Evolutionary conservation across 2,329 filamentous ascomycete species (phyloP), one percentile per base, ranked within the genome.

Genomic region (Metarhizium album): DNA sequence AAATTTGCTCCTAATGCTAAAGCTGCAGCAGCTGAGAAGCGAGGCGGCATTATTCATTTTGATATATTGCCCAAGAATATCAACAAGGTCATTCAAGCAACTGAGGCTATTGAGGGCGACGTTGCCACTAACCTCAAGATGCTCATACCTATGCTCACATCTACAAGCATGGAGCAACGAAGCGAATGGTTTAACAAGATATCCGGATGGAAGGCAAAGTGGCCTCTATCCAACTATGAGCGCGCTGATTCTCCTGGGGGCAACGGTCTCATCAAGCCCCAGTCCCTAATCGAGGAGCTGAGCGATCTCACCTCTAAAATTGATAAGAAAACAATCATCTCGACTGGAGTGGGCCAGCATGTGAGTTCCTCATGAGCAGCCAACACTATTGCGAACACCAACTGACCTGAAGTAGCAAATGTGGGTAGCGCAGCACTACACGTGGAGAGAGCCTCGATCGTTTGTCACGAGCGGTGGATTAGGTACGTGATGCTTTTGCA

Each of bases 41-140:
- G 90, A 55, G 93, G 93, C 61, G 93, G 93, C 63, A 97, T 98
- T 61, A 80, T 97, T 16, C 91, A 98, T 70, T 97, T 97, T 63
- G 91, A 97, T 67, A 91, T 98, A 62, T 86, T 97, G 85, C 91
- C 93, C 61, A 98, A 98, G 83, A 97, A 98, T 75, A 97, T 97
- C 74, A 97, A 97, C 82, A 98, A 97, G 79, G 90, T 97, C 42
- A 86, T 98, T 14, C 89, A 97, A 71, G 90, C 91, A 7, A 96
- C 87, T 42, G 90, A 96, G 72, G 91, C 93, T 45, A 84, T 97
- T 18, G 91, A 95, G 71, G 93, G 93, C 53, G 91, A 97, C 63
- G 88, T 95, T 29, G 83, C 84, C 2, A 73, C 83, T 18, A 97
- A 95, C 68, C 74, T 97, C 33, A 75, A 75, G 48, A 71, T 79